Evolutionary conservation across 768 basidiomycete genomes (phyloP).

Genomic region (Russula emetica): DNA sequence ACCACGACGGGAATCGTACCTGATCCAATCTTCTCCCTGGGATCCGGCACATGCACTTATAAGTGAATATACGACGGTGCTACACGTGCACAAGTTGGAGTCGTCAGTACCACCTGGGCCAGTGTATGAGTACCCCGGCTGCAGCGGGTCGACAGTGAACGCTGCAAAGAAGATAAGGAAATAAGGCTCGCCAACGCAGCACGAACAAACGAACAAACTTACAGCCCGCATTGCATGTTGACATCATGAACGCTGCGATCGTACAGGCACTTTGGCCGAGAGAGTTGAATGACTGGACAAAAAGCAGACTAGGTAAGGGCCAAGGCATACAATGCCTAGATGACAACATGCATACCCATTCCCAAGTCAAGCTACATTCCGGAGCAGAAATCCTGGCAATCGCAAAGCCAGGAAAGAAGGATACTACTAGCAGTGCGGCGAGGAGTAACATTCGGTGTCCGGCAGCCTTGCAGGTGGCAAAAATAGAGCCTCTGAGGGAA

Average conservation of each 20-base stretch:
- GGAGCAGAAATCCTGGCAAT: not conserved
- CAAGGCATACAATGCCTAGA: not conserved
- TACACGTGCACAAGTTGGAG: slow-evolving; percentile 5
- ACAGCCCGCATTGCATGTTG: slow-evolving; percentile 1
- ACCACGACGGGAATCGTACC: not conserved
- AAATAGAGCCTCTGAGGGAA: not conserved
- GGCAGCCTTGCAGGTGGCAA: not conserved
- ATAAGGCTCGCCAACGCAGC: not conserved
- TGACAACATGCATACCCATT: not conserved
- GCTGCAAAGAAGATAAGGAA: not conserved
- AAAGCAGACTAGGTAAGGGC: not conserved
- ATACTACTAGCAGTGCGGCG: not conserved
- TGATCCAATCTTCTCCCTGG: not conserved
- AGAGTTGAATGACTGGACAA: slow-evolving; percentile 1
- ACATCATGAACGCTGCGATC: slow-evolving; percentile 1
- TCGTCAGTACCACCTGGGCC: not conserved
- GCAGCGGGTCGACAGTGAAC: not conserved
- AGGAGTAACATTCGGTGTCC: not conserved
- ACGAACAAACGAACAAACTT: not conserved
- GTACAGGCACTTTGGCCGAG: slow-evolving; percentile 2
- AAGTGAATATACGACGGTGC: not conserved
- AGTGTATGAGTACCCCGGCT: not conserved
- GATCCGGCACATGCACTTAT: slow-evolving; percentile 10
- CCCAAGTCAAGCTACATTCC: not conserved
- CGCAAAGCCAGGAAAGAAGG: not conserved